Conservation (phyloP, 2,329 filamentous ascomycete species). For the Lasiodiplodia sp. region DNA sequence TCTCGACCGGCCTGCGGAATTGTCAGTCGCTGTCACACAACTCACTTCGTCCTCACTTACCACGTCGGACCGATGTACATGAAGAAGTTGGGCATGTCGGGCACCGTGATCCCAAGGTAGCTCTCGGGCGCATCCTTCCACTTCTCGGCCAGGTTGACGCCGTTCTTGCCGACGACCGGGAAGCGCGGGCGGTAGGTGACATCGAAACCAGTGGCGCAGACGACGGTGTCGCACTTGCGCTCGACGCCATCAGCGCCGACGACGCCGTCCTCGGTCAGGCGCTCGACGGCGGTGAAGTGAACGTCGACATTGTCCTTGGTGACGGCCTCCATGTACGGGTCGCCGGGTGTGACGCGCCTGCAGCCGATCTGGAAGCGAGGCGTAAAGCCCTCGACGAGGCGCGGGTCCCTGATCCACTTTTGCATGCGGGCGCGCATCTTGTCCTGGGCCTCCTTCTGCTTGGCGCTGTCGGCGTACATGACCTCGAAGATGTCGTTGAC, state of each 20-base stretch:
- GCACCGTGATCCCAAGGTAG: constrained; percentile 52
- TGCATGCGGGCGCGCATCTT: constrained; percentile 54
- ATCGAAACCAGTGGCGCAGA: constrained; percentile 56
- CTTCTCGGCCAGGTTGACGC: constrained; percentile 49
- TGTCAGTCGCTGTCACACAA: not conserved
- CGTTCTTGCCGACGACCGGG: constrained; percentile 51
- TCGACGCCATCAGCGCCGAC: constrained; percentile 53
- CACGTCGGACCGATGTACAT: constrained; percentile 51
- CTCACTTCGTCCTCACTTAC: constrained; percentile 30
- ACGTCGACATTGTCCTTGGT: constrained; percentile 60
- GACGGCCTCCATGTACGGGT: constrained; percentile 60
- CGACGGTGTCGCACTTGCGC: constrained; percentile 52
- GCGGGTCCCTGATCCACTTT: constrained; percentile 60
- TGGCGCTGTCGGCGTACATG: constrained; percentile 52
- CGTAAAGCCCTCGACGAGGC: constrained; percentile 57
- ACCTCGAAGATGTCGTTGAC: constrained; percentile 25
- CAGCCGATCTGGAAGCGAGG: constrained; percentile 56
- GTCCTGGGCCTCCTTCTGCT: constrained; percentile 49
- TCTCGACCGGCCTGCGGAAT: constrained; percentile 51
- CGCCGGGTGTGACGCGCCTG: constrained; percentile 57
- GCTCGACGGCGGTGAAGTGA: constrained; percentile 56
- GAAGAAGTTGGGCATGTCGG: constrained; percentile 54
- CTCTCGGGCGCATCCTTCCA: constrained; percentile 50
- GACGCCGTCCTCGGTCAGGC: constrained; percentile 55
- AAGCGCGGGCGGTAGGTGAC: constrained; percentile 53